Conservation (phyloP, 768 basidiomycete genomes). For the Hygrophorus pudorinus region DNA sequence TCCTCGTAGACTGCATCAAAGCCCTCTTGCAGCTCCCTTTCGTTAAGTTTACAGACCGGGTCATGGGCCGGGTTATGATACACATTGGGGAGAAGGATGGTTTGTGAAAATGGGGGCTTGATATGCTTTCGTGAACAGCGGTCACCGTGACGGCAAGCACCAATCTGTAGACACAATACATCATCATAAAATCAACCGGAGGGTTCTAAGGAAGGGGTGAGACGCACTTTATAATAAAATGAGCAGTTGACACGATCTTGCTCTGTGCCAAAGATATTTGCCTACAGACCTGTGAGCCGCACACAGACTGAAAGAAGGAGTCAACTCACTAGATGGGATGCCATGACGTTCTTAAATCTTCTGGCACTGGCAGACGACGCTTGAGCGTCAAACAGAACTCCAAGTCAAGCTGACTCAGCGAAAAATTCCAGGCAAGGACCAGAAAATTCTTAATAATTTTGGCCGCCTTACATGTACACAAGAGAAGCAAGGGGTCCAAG, state of each 20-base stretch:
- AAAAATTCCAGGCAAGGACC: too few species aligned
- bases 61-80: conserved; percentile 98
- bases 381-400: too few species aligned
- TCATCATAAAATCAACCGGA: background rate
- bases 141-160: conserved; percentile 97
- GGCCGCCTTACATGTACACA: too few species aligned
- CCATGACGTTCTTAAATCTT: conserved; percentile 24
- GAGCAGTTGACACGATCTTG: conserved; percentile 97
- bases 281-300: conserved; percentile 31
- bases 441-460: too few species aligned
- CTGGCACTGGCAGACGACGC: too few species aligned
- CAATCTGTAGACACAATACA: conserved; percentile 51
- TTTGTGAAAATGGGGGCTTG: conserved; percentile 94
- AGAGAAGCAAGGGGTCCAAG: too few species aligned
- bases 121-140: conserved; percentile 98
- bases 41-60: conserved; percentile 78
- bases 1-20: conserved; percentile 95
- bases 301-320: background rate
- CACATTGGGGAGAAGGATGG: conserved; percentile 91
- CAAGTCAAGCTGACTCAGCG: too few species aligned
- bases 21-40: conserved; percentile 83
- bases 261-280: conserved; percentile 93
- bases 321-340: conserved; percentile 67
- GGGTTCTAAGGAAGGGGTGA: conserved; percentile 1
- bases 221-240: conserved; percentile 88